These are phyloP conservation scores for Leishmania major DNA, from an alignment of 208 protist species.

Conservation along the genomic window DNA sequence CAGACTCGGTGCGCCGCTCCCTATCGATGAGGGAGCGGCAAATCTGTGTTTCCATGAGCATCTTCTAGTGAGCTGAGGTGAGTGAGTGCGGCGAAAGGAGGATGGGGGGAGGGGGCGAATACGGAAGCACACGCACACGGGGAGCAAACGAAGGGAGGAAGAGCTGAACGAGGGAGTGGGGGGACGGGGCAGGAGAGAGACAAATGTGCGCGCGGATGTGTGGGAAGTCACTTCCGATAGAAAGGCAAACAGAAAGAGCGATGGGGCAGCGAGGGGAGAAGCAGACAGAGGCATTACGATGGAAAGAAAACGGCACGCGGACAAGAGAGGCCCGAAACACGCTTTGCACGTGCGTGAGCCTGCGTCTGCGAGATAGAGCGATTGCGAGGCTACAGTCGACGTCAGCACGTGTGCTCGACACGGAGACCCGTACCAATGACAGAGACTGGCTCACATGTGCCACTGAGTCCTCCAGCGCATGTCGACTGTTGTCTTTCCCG, in stretches of 20 bases:
- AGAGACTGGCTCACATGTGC: background rate
- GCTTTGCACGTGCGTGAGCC: background rate
- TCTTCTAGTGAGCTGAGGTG: conserved; percentile 3
- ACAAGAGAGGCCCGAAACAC: background rate
- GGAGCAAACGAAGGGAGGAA: background rate
- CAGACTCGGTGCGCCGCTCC: conserved; percentile 60
- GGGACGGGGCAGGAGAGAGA: background rate
- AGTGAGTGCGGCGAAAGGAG: background rate
- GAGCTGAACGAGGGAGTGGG: background rate
- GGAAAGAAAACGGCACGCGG: background rate
- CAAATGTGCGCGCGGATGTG: background rate
- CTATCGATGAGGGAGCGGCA: conserved; percentile 54
- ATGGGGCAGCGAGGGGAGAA: background rate
- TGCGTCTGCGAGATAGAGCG: background rate
- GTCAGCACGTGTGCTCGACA: too few species aligned
- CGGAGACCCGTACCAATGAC: too few species aligned
- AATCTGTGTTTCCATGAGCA: conserved; percentile 40
- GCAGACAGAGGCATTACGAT: background rate
- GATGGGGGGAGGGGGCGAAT: background rate
- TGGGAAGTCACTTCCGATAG: background rate
- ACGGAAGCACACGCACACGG: background rate
- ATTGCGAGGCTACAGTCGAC: background rate
- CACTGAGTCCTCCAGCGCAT: background rate
- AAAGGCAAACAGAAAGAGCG: background rate
- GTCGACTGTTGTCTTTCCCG: too few species aligned